Conservation (phyloP, 1,139 yeast genomes). For the Debaryomycetaceae sp. region DNA sequence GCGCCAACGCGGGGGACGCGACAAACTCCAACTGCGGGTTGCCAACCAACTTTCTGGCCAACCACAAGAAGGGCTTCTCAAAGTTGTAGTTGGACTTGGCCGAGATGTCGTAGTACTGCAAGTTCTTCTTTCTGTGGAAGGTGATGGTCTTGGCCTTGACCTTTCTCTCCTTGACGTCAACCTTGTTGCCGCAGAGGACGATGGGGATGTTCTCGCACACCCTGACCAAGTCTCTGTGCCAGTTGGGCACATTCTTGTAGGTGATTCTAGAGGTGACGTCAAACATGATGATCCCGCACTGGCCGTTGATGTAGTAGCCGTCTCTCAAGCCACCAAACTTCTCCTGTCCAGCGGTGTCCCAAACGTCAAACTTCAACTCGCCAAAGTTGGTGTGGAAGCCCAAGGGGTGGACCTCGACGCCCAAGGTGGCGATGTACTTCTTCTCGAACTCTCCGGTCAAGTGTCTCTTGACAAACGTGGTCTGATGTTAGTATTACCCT, state of each 20-base stretch:
- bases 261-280: conserved; percentile 99
- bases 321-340: conserved; percentile 99
- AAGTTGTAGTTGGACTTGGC: conserved; percentile 99
- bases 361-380: conserved; percentile 97
- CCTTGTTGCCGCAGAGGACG: conserved; percentile 98
- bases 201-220: conserved; percentile 99
- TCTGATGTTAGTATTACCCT: conserved; percentile 31
- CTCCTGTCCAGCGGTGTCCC: conserved; percentile 99
- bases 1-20: conserved; percentile 98
- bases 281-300: conserved; percentile 99
- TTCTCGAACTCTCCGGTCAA: conserved; percentile 99
- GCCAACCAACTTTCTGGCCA: conserved; percentile 98
- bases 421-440: conserved; percentile 97
- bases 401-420: conserved; percentile 99
- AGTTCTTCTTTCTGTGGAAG: conserved; percentile 99
- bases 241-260: conserved; percentile 99
- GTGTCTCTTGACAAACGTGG: conserved; percentile 99
- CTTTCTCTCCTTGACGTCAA: conserved; percentile 99
- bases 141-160: conserved; percentile 99
- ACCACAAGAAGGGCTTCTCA: conserved; percentile 99
- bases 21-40: conserved; percentile 97
- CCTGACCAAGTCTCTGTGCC: conserved; percentile 99
- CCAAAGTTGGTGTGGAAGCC: conserved; percentile 98
- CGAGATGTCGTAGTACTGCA: conserved; percentile 98
- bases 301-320: conserved; percentile 98